A percentile compares a stretch with the other conserved stretches of the same genome.
phyloP scores from a whole-genome alignment of 441 rosid species.

The Kokia cookei region DNA sequence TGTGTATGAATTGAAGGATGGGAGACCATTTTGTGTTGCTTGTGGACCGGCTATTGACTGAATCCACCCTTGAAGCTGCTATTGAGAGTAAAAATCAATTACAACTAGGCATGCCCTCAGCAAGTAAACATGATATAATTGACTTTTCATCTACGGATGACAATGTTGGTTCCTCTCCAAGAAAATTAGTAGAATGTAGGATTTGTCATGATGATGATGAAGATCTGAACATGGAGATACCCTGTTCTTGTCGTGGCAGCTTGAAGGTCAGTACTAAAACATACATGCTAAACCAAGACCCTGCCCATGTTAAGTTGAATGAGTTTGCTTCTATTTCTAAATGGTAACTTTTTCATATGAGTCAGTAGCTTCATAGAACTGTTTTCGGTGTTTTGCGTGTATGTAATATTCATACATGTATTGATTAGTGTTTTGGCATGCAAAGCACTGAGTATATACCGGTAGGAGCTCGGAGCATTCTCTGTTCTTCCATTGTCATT shows the following conservation, averaged over 20 bases:
- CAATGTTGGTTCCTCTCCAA: conserved; percentile 22
- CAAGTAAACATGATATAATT: conserved; percentile 12
- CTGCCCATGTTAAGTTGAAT: too few species aligned
- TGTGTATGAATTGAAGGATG: conserved; percentile 31
- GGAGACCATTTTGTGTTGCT: conserved; percentile 66
- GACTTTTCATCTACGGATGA: conserved; percentile 29
- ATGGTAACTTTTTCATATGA: too few species aligned
- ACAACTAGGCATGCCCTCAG: conserved; percentile 14
- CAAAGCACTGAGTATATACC: neutral
- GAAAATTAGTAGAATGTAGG: conserved; percentile 55
- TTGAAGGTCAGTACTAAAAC: conserved; percentile 45
- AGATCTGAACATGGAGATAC: conserved; percentile 63
- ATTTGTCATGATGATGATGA: conserved; percentile 89
- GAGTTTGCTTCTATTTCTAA: neutral
- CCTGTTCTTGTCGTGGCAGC: conserved; percentile 81
- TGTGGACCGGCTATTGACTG: conserved; percentile 44
- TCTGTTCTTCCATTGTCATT: neutral
- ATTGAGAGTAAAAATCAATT: conserved; percentile 18
- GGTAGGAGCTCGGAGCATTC: neutral
- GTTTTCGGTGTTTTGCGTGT: too few species aligned
- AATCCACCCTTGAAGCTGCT: conserved; percentile 46
- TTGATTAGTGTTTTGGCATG: neutral
- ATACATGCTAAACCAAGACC: too few species aligned
- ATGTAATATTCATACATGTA: too few species aligned
- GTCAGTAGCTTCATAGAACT: too few species aligned